Conservation (phyloP, 2,329 filamentous ascomycete species). For the Dendryphion nanum region DNA sequence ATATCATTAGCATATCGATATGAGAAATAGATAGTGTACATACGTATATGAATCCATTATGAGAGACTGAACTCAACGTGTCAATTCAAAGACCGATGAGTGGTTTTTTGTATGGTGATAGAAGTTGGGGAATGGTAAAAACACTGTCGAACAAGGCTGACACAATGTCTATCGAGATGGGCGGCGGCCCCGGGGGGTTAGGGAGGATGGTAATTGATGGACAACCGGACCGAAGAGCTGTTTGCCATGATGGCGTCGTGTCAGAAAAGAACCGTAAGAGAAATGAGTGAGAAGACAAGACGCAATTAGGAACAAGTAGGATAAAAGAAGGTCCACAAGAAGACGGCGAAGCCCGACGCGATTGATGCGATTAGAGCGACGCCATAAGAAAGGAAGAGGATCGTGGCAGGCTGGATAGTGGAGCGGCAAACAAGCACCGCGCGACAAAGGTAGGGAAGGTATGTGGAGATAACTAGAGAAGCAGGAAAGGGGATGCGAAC, state of each 20-base stretch:
- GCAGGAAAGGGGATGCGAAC: constrained; percentile 22
- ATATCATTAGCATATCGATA: not conserved
- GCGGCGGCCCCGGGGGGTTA: constrained; percentile 6
- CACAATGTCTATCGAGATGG: too few species aligned
- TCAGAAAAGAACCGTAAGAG: constrained; percentile 38
- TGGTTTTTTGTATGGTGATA: too few species aligned
- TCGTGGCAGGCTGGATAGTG: constrained; percentile 23
- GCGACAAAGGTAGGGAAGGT: constrained; percentile 30
- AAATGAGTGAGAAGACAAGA: constrained; percentile 29
- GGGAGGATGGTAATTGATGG: constrained; percentile 19
- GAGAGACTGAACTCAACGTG: too few species aligned
- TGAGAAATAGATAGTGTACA: constrained; percentile 14
- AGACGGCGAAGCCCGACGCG: constrained; percentile 26
- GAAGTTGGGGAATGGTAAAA: not conserved
- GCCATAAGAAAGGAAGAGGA: constrained; percentile 31
- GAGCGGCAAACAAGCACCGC: constrained; percentile 28
- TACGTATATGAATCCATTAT: constrained; percentile 42
- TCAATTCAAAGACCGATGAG: too few species aligned
- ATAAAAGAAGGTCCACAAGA: constrained; percentile 25
- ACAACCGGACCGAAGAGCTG: constrained; percentile 36
- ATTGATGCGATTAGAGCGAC: constrained; percentile 31
- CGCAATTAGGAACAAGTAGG: constrained; percentile 15
- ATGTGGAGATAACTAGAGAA: constrained; percentile 32
- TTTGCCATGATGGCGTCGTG: constrained; percentile 43
- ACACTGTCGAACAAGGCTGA: constrained; percentile 1